Percentiles rank a stretch among this genome's conserved stretches.
Evolutionary conservation across 257 asterid genomes (phyloP).

Genomic region (Plantago major): DNA sequence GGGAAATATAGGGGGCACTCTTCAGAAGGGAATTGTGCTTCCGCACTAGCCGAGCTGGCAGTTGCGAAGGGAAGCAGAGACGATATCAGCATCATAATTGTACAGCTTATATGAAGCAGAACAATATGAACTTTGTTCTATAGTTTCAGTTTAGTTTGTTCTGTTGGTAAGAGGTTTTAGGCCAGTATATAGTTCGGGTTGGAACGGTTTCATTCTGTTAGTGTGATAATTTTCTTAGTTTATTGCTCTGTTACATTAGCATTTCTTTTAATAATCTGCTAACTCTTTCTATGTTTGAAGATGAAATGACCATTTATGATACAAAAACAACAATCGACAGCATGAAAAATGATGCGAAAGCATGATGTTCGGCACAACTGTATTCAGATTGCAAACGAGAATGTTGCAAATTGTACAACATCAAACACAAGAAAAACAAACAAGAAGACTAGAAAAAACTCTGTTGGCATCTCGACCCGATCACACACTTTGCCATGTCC

Average conservation of each 20-base stretch:
- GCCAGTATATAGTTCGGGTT: background rate
- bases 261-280: no score
- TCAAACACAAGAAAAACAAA: slow-evolving; percentile 36
- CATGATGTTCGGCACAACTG: slow-evolving; percentile 31
- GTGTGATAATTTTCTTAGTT: background rate
- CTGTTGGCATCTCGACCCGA: slow-evolving; percentile 35
- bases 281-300: no score
- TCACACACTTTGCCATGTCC: slow-evolving; percentile 32
- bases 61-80: slow-evolving; percentile 59
- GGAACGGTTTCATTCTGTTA: background rate
- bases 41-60: slow-evolving; percentile 45
- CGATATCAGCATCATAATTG: slow-evolving; percentile 49
- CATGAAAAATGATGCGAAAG: background rate
- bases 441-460: slow-evolving; percentile 29
- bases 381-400: slow-evolving; percentile 31
- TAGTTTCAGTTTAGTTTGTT: background rate
- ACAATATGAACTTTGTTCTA: background rate
- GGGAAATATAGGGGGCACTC: slow-evolving; percentile 4
- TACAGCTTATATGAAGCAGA: slow-evolving; percentile 28
- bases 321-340: background rate
- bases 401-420: slow-evolving; percentile 59
- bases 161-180: slow-evolving; percentile 3
- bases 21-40: slow-evolving; percentile 12
- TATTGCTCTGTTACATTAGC: background rate
- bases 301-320: no score